phyloP scores from a whole-genome alignment of 2,329 filamentous ascomycete species.

The Aspergillus luchuensis region DNA sequence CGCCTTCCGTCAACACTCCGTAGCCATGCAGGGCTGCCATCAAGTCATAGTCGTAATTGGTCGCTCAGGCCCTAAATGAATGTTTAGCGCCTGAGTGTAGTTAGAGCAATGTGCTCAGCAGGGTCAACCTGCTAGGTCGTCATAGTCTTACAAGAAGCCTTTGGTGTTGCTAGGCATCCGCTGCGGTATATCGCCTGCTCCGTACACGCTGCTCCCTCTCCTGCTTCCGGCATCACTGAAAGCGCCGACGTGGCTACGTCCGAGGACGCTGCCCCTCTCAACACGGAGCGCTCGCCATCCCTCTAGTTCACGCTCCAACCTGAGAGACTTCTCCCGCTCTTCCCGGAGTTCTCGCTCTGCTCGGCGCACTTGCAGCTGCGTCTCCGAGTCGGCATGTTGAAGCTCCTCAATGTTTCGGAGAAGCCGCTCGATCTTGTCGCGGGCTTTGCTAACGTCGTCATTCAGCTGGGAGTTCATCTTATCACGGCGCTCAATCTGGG shows the following conservation, averaged over 20 bases:
- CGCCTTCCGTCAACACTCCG: constrained; percentile 7
- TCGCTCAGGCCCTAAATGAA: constrained; percentile 19
- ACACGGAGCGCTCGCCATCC: constrained; percentile 72
- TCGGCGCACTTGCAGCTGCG: constrained; percentile 77
- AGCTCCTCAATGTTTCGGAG: constrained; percentile 91
- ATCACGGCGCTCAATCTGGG: constrained; percentile 89
- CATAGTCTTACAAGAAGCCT: constrained; percentile 64
- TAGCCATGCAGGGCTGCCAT: constrained; percentile 17
- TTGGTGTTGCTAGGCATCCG: constrained; percentile 74
- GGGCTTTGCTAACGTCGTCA: constrained; percentile 80
- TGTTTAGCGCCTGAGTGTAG: constrained; percentile 14
- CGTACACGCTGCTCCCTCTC: constrained; percentile 41
- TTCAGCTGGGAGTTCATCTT: constrained; percentile 78
- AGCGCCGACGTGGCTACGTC: constrained; percentile 32
- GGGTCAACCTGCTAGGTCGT: constrained; percentile 20
- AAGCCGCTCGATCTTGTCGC: constrained; percentile 88
- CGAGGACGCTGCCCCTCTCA: constrained; percentile 55
- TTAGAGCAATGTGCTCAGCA: constrained; percentile 16
- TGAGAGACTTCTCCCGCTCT: constrained; percentile 77
- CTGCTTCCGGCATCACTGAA: constrained; percentile 45
- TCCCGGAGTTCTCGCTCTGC: constrained; percentile 89
- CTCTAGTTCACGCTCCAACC: constrained; percentile 86
- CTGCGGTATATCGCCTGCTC: constrained; percentile 58
- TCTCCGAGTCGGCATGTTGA: constrained; percentile 79
- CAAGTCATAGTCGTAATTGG: constrained; percentile 21